phyloP scores from a whole-genome alignment of 305 asterid genomes.

The Ajuga reptans region DNA sequence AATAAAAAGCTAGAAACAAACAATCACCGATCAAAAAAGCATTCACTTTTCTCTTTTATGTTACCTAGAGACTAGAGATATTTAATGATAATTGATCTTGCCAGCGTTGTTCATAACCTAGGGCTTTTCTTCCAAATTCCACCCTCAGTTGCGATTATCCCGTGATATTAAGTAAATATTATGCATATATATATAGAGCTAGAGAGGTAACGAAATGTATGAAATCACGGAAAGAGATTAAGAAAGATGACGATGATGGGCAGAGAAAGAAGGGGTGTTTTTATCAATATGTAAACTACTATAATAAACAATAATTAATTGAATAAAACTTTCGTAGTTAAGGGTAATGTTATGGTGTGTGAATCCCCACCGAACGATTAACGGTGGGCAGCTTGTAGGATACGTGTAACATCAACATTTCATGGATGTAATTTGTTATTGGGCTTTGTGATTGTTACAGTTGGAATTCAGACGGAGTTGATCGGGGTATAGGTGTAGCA shows the following conservation, averaged over 20 bases:
- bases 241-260: conserved; percentile 21
- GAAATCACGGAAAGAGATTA: conserved; percentile 22
- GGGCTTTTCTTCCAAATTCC: conserved; percentile 27
- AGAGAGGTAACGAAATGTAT: conserved; percentile 15
- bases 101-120: conserved; percentile 22
- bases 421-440: not conserved
- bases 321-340: not conserved
- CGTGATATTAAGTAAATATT: conserved; percentile 9
- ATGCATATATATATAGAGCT: conserved; percentile 7
- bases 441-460: conserved; percentile 15
- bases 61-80: conserved; percentile 35
- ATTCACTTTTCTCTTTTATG: not conserved
- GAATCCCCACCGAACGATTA: conserved; percentile 13
- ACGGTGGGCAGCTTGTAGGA: conserved; percentile 7
- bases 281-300: not conserved
- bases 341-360: conserved; percentile 8
- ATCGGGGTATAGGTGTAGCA: no score
- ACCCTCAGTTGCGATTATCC: conserved; percentile 17
- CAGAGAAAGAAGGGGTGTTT: not conserved
- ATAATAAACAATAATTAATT: no score
- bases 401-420: conserved; percentile 28
- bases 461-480: no score
- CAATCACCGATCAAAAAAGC: conserved; percentile 10
- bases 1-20: not conserved
- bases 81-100: conserved; percentile 24